phyloP scores from a whole-genome alignment of 306 rosid genomes.

The Fragaria ananassa region DNA sequence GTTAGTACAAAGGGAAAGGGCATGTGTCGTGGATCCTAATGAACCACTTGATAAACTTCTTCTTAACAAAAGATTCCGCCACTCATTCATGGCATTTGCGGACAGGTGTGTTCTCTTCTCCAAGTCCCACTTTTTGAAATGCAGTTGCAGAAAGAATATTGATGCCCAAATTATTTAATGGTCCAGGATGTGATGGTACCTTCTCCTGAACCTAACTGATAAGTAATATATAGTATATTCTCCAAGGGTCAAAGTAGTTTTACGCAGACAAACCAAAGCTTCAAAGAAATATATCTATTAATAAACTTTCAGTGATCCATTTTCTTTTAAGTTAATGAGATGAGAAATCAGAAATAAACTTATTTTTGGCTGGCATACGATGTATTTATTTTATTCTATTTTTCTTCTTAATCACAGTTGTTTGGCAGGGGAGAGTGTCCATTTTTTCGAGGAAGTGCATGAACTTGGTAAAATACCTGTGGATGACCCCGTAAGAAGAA shows the following conservation, averaged over 20 bases:
- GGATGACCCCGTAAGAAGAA: constrained; percentile 78
- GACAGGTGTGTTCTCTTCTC: constrained; percentile 58
- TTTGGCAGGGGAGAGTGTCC: constrained; percentile 98
- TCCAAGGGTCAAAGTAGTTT: neutral
- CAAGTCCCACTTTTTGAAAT: constrained; percentile 11
- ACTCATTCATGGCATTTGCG: constrained; percentile 89
- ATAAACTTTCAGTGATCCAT: neutral
- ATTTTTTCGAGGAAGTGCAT: constrained; percentile 81
- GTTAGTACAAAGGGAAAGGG: constrained; percentile 50
- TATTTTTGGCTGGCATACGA: neutral
- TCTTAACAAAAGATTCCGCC: constrained; percentile 72
- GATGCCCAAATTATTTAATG: neutral
- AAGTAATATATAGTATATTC: neutral
- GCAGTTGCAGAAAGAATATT: neutral
- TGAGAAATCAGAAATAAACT: neutral
- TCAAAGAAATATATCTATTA: neutral
- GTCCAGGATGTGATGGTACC: neutral
- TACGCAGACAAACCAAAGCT: neutral
- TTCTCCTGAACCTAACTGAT: neutral
- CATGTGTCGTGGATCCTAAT: constrained; percentile 53
- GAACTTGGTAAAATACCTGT: constrained; percentile 78
- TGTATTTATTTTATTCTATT: constrained; percentile 12
- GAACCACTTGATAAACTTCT: constrained; percentile 90
- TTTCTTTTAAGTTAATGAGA: neutral
- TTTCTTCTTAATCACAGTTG: constrained; percentile 58